Evolutionary conservation across 1,284 basidiomycete genomes (phyloP).

Genomic region (Ustilago sp.): DNA sequence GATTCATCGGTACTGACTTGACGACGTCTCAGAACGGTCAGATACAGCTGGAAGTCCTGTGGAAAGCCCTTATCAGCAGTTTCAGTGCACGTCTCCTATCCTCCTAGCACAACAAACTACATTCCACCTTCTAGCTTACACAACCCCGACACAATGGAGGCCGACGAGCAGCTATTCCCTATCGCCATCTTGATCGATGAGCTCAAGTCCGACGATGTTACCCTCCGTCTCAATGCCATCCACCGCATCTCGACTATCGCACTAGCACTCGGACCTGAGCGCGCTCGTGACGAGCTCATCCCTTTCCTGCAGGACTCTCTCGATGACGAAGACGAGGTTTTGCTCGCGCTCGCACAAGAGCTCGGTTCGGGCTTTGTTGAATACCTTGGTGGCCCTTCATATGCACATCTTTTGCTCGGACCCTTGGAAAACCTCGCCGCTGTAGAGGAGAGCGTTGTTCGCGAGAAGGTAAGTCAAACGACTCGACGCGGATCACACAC

Average conservation of each 20-base stretch:
- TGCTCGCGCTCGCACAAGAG: constrained; percentile 95
- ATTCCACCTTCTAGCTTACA: background rate
- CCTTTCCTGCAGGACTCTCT: constrained; percentile 97
- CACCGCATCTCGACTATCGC: constrained; percentile 99
- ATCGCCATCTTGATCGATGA: constrained; percentile 86
- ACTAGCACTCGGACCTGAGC: constrained; percentile 92
- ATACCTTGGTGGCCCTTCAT: constrained; percentile 90
- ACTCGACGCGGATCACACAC: background rate
- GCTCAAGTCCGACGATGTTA: constrained; percentile 83
- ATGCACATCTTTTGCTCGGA: constrained; percentile 88
- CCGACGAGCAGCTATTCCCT: constrained; percentile 68
- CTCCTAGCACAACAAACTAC: background rate
- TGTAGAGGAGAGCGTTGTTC: constrained; percentile 96
- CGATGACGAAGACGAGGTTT: constrained; percentile 98
- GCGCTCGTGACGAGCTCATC: constrained; percentile 93
- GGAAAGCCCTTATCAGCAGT: background rate
- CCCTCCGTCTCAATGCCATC: constrained; percentile 92
- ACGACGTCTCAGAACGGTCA: background rate
- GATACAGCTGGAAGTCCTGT: background rate
- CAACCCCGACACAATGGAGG: constrained; percentile 55
- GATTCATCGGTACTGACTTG: background rate
- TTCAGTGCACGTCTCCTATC: background rate
- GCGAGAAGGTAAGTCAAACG: constrained; percentile 83
- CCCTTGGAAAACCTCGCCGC: constrained; percentile 95
- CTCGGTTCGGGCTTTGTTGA: constrained; percentile 84